Evolutionary conservation across 192 early-diverging fungal species (phyloP).

Genomic region (Gonapodya sp.): DNA sequence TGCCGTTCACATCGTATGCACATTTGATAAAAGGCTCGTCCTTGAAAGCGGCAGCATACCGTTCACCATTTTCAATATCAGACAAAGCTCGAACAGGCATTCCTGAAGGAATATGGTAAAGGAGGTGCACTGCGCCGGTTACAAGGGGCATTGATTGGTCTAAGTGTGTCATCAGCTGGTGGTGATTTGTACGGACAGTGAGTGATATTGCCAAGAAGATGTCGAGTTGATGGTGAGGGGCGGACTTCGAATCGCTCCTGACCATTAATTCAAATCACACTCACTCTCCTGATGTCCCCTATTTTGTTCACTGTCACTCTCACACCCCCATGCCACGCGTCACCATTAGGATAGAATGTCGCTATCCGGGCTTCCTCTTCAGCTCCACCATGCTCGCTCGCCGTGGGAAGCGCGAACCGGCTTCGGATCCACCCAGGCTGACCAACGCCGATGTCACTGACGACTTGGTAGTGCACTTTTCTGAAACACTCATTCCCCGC

Average conservation of each 20-base stretch:
- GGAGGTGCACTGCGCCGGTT: background rate
- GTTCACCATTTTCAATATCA: background rate
- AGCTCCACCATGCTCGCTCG: background rate
- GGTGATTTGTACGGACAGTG: no score
- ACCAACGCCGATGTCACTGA: background rate
- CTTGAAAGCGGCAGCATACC: background rate
- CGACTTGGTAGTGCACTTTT: background rate
- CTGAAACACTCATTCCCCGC: background rate
- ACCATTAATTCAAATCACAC: no score
- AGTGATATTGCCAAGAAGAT: no score
- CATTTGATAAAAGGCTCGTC: background rate
- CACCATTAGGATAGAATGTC: background rate
- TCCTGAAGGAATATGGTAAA: background rate
- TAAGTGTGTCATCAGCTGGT: background rate
- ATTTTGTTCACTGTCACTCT: background rate
- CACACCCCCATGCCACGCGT: background rate
- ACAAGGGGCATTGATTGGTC: background rate
- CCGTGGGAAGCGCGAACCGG: background rate
- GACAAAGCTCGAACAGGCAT: background rate
- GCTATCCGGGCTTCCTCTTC: background rate
- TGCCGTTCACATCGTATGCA: background rate
- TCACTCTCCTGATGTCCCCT: background rate
- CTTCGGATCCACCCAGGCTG: conserved; percentile 1
- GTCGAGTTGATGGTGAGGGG: no score
- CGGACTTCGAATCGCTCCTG: no score